Evolutionary conservation across 2,329 filamentous ascomycete genomes (phyloP), one percentile per base, ranked within the genome.

Genomic region (Fusarium sororula): DNA sequence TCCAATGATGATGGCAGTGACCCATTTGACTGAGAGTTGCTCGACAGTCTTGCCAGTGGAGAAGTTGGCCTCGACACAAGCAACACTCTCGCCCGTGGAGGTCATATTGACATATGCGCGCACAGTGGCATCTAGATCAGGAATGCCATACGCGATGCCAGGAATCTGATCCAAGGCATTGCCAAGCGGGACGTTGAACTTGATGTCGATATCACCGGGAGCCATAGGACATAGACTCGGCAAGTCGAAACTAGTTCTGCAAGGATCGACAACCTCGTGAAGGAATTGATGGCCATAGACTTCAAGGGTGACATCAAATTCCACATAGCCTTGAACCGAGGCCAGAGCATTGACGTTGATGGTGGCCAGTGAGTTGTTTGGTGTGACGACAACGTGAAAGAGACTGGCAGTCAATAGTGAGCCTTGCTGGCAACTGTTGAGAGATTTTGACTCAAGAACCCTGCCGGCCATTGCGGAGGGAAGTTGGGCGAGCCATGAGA

Each of bases 11-110:
- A 97, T 87, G 67, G 95, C 96, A 20, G 95, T 95, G 38, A 90
- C 88, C 95, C 95, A 98, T 79, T 95, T 94, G 38, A 98, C 95
- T 63, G 91, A 94, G 68, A 94, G 87, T 78, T 97, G 90, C 81
- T 98, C 92, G 53, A 98, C 96, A 1, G 95, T 97, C 83, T 98
- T 94, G 64, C 93, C 94, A 81, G 98, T 98, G 73, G 94, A 96
- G 61, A 98, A 88, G 73, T 91, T 87, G 44, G 95, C 95, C 85
- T 97, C 93, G 59, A 98, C 91, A 81, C 96, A 98, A 64, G 95
- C 94, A 63, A 97, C 89, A 75, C 88, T 91, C 57, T 88, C 84
- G 57, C 88, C 87, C 7, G 84, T 85, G 37, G 88, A 84, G 7
- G 90, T 92, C 74, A 89, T 87, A 81, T 93, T 96, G 86, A 98